These are phyloP conservation scores for Helminthosporium solani DNA, from an alignment of 2,329 filamentous ascomycete genomes.

Conservation along the genomic window DNA sequence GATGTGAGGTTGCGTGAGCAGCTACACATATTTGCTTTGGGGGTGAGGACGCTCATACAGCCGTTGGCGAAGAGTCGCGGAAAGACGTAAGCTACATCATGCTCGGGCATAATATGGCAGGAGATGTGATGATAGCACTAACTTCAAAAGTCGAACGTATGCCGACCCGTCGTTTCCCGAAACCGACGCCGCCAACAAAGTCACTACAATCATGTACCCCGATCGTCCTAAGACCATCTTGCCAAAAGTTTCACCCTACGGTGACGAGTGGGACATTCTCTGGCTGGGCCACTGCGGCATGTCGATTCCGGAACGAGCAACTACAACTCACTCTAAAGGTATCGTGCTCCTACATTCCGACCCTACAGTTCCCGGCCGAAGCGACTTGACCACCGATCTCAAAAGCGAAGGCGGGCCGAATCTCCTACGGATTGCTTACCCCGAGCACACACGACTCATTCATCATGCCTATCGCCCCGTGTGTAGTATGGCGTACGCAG, in stretches of 20 bases:
- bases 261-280: constrained; percentile 40
- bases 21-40: constrained; percentile 12
- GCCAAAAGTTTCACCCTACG: constrained; percentile 24
- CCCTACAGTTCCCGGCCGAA: constrained; percentile 6
- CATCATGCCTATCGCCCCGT: constrained; percentile 8
- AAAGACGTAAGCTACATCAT: not conserved
- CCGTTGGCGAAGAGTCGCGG: constrained; percentile 1
- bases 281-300: constrained; percentile 41
- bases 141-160: constrained; percentile 1
- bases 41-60: constrained; percentile 3
- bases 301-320: not conserved
- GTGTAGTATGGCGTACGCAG: constrained; percentile 13
- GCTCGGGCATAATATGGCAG: not conserved
- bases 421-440: constrained; percentile 10
- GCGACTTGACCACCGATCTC: not conserved
- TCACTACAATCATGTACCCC: not conserved
- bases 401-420: not conserved
- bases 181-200: constrained; percentile 1
- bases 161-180: constrained; percentile 10
- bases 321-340: constrained; percentile 6
- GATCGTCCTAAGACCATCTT: constrained; percentile 8
- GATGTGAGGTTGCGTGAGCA: constrained; percentile 14
- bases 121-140: not conserved
- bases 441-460: constrained; percentile 11
- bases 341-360: constrained; percentile 3